Evolutionary conservation across 2,329 filamentous ascomycete species (phyloP).

Genomic region (Aureobasidium pullulans): DNA sequence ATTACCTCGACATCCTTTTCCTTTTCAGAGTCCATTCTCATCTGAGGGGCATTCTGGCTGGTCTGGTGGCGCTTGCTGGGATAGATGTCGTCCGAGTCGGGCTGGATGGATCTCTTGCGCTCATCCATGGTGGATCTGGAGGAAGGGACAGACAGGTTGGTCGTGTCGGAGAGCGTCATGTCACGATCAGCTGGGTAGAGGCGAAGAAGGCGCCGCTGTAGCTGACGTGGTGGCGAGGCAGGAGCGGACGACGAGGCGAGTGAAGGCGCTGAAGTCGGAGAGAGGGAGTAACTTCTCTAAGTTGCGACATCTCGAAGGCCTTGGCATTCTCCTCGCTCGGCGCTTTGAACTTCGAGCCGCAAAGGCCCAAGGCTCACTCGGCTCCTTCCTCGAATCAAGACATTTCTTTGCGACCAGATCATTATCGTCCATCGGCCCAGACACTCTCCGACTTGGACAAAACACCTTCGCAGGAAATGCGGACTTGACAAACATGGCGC

Average conservation of each 20-base stretch:
- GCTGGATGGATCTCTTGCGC: conserved; percentile 87
- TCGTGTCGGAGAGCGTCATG: conserved; percentile 79
- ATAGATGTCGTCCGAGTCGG: conserved; percentile 71
- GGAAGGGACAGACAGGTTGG: conserved; percentile 68
- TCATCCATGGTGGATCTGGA: conserved; percentile 97
- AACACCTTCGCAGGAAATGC: background rate
- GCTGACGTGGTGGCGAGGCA: conserved; percentile 5
- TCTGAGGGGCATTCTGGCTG: conserved; percentile 64
- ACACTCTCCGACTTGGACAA: background rate
- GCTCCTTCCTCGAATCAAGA: background rate
- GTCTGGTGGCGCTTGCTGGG: conserved; percentile 84
- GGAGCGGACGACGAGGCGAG: background rate
- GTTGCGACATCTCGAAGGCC: background rate
- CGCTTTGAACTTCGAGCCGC: background rate
- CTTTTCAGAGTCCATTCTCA: conserved; percentile 57
- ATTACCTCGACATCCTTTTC: conserved; percentile 68
- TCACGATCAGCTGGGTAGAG: conserved; percentile 22
- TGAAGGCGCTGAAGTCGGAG: background rate
- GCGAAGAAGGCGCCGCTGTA: background rate
- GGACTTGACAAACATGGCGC: conserved; percentile 29
- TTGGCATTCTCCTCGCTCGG: background rate
- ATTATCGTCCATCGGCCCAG: background rate
- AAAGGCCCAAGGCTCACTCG: background rate
- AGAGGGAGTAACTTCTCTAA: background rate
- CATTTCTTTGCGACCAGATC: background rate